Evolutionary conservation across 2,329 filamentous ascomycete species (phyloP), one percentile per base, ranked within the genome.

Genomic region (Phoma herbarum): DNA sequence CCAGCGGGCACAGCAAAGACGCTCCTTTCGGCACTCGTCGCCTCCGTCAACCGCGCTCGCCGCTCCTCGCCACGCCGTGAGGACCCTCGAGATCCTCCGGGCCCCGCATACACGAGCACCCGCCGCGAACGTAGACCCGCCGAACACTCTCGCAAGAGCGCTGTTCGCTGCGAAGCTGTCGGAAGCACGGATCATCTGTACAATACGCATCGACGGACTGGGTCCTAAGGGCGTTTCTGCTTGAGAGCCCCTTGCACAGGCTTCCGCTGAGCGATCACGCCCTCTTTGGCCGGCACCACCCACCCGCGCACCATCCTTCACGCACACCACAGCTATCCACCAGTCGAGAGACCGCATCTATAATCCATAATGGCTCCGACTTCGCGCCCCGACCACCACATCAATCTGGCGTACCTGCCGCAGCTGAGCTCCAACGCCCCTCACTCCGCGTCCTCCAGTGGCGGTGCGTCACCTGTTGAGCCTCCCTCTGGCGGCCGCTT

Each of bases 291-390:
- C 73, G 75, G 75, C 71, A 72, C 75, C 75, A 77, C 26, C 51
- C 31, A 45, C 42, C 57, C 23, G 46, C 50, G 37, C 46, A 18
- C 56, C 43, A 4, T 6, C 23, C 25, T 11, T 14, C 41, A 52
- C 9, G 9, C 57, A 54, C 45, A 28, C 25, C 41, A 12, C 16
- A 26, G 41, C 41, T 25, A 43, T 51, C 60, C 59, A 64, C 44
- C 61, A 65, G 54, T 59, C 60, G 63, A 50, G 66, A 67, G 57
- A 70, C 70, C 65, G 71, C 66, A 68, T 73, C 72, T 72, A 70
- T 91, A 93, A 93, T 93, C 84, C 86, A 93, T 94, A 93, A 96
- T 97, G 93, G 90, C 91, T 84, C 91, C 86, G 81, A 61, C 75
- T 42, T 85, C 89, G 79, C 90, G 92, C 86, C 87, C 91, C 74